phyloP scores from a whole-genome alignment of 331 rosid species.

The Stylosanthes scabra region DNA sequence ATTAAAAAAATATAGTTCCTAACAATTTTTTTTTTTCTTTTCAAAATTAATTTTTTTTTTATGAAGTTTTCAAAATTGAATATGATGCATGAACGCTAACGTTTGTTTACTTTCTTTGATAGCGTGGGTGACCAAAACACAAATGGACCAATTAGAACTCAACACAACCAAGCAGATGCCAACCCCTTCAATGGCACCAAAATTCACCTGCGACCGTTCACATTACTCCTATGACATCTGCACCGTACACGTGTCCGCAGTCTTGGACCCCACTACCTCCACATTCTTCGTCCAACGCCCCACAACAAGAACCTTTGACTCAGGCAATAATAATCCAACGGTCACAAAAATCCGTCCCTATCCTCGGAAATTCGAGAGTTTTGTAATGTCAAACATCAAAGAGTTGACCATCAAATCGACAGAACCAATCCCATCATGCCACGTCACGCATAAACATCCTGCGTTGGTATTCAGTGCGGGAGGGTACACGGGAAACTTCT shows the following conservation, averaged over 20 bases:
- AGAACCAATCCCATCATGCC: constrained; percentile 38
- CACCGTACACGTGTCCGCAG: constrained; percentile 42
- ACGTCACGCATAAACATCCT: constrained; percentile 42
- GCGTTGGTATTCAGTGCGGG: constrained; percentile 64
- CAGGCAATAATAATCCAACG: constrained; percentile 17
- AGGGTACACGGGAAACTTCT: constrained; percentile 68
- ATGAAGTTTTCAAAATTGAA: too few species aligned
- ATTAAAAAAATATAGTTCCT: background rate
- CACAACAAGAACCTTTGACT: background rate
- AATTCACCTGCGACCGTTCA: constrained; percentile 52
- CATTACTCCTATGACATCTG: constrained; percentile 54
- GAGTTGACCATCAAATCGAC: constrained; percentile 30
- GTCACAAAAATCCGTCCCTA: constrained; percentile 51
- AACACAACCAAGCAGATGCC: background rate
- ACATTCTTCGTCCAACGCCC: constrained; percentile 42
- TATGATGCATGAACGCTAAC: background rate
- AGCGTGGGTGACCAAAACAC: background rate
- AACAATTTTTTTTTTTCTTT: too few species aligned
- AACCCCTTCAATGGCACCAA: background rate
- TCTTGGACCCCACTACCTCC: constrained; percentile 46
- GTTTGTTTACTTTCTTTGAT: background rate
- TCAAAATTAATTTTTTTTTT: too few species aligned
- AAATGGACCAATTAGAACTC: background rate
- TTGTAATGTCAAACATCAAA: constrained; percentile 33
- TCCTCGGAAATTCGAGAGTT: constrained; percentile 45